Conservation (phyloP, 768 basidiomycete genomes). For the Pleurotus ostreatus region DNA sequence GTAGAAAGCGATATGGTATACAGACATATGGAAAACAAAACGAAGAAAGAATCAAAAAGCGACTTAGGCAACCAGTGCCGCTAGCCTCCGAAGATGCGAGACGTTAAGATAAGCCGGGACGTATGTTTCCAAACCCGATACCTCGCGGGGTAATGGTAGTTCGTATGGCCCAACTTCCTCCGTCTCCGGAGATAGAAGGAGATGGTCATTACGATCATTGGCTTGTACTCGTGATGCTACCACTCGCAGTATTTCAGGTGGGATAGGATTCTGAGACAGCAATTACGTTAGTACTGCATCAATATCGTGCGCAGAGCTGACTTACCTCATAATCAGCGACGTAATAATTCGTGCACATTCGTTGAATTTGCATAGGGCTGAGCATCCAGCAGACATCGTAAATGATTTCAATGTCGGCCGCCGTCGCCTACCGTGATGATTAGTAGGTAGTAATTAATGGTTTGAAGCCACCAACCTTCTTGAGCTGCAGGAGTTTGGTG, state of each 20-base stretch:
- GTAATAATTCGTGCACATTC: constrained; percentile 98
- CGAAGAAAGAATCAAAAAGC: constrained; percentile 16
- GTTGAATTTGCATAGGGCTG: constrained; percentile 97
- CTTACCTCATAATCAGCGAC: constrained; percentile 97
- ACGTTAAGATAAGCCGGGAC: constrained; percentile 90
- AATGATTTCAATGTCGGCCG: constrained; percentile 97
- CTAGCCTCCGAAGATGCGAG: constrained; percentile 82
- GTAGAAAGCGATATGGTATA: constrained; percentile 30
- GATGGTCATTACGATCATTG: constrained; percentile 95
- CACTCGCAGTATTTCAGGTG: constrained; percentile 93
- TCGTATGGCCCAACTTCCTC: constrained; percentile 98
- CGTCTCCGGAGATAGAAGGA: constrained; percentile 91
- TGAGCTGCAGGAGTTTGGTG: constrained; percentile 94
- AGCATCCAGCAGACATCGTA: constrained; percentile 99
- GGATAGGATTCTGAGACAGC: constrained; percentile 78
- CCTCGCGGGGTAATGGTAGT: constrained; percentile 88
- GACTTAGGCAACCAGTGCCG: constrained; percentile 73
- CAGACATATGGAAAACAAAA: constrained; percentile 12
- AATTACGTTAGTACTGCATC: constrained; percentile 1
- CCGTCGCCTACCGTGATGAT: constrained; percentile 61
- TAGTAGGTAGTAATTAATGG: background rate
- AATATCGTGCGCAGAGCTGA: background rate
- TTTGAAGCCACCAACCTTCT: constrained; percentile 61
- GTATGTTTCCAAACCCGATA: constrained; percentile 94
- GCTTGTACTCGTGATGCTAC: constrained; percentile 95